These are phyloP conservation scores for Penicillium sp. DNA, from an alignment of 2,329 filamentous ascomycete species.

Conservation along the genomic window DNA sequence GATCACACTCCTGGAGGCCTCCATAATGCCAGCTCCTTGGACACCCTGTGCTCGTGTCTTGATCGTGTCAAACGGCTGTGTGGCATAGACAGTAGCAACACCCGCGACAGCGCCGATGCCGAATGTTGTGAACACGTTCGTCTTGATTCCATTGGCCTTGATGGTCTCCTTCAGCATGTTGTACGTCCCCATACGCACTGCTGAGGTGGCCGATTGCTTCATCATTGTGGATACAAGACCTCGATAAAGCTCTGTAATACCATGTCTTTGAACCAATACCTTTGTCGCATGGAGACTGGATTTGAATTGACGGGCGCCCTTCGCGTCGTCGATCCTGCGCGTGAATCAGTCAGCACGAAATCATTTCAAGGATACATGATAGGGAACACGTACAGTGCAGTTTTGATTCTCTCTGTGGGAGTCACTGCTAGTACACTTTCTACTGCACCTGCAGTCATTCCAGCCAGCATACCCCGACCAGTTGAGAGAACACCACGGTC, in stretches of 20 bases:
- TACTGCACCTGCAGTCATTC: slow-evolving; percentile 63
- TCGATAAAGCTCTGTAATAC: slow-evolving; percentile 57
- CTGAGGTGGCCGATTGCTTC: slow-evolving; percentile 63
- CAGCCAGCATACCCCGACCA: slow-evolving; percentile 58
- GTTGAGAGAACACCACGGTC: slow-evolving; percentile 59
- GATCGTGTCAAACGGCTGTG: slow-evolving; percentile 28
- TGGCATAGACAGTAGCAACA: slow-evolving; percentile 47
- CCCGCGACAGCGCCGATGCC: slow-evolving; percentile 62
- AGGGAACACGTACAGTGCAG: slow-evolving; percentile 47
- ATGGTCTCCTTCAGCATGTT: slow-evolving; percentile 63
- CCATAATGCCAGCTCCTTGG: slow-evolving; percentile 55
- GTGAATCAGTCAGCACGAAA: not conserved
- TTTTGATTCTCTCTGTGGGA: slow-evolving; percentile 68
- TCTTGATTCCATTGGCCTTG: slow-evolving; percentile 47
- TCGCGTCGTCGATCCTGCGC: slow-evolving; percentile 57
- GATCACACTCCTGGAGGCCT: slow-evolving; percentile 57
- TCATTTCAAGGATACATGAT: not conserved
- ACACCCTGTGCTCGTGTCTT: slow-evolving; percentile 65
- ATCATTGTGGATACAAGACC: slow-evolving; percentile 61
- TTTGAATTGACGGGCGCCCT: slow-evolving; percentile 50
- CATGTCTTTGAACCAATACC: slow-evolving; percentile 53
- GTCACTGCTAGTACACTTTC: slow-evolving; percentile 66
- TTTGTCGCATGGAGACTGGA: slow-evolving; percentile 53
- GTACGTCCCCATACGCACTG: slow-evolving; percentile 63
- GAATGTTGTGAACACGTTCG: slow-evolving; percentile 58